Base-by-base conservation (phyloP, 371 early-diverging fungal species). In the Rhizomucor miehei region DNA sequence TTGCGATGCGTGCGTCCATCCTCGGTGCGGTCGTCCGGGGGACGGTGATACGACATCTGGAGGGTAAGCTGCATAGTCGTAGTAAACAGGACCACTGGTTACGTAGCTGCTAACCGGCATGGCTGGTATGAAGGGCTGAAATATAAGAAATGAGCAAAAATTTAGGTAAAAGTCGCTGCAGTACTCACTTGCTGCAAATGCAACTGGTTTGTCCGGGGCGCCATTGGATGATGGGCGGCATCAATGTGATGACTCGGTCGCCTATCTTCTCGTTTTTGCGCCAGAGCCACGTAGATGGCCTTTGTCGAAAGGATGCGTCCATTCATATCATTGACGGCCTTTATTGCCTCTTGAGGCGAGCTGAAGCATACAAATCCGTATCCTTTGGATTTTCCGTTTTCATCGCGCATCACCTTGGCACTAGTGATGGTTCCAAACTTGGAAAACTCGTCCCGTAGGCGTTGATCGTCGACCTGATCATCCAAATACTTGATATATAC, bases 401-500 rank as follows among this genome's bases (percentile, higher is more conserved):
- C 98, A 61, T 97, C 97, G 52, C 80, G 72, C 99, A 99, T 99
- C 53, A 99, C 89, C 81, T 94, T 95, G 64, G 94, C 93, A 48
- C 94, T 93, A 65, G 97, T 95, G 66, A 99, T 98, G 36, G 82
- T 80, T 14, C 99, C 99, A 74, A 85, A 98, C 36, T 81, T 84
- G 13, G 89, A 69, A 71, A 99, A 99, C 75, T 90, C 93, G 60
- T 89, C 82, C 37, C 92, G 87, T 35, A 99, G 83, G 59, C 77
- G 77, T 59, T 95, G 96, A 65, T 99, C 99, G 59, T 91, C 90
- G 54, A 97, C 78, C 43, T 86, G 79, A 52, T 95, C 97, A 55
- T 94, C 93, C 60, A 99, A 78, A 82, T 98, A 97, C 82, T 97
- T 97, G 67, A 98, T 82, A 78, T 96, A 98, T 60, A 98, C 77